A percentile compares a stretch with the other conserved stretches of the same genome.
Evolutionary conservation across 345 rosid species (phyloP).

Genomic region (Linum trigynum): DNA sequence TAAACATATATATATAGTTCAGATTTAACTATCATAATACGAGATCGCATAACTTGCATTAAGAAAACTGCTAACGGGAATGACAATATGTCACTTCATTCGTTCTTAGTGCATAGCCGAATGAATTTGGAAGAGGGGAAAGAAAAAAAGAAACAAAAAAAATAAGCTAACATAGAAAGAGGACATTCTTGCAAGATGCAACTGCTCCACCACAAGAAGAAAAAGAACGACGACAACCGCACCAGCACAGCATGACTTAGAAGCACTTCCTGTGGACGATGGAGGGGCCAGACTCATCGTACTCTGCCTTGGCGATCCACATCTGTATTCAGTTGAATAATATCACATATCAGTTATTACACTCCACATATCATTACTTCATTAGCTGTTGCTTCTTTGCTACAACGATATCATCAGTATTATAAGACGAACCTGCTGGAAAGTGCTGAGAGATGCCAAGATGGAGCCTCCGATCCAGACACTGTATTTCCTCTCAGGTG

Average conservation of each 20-base stretch:
- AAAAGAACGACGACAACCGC: background rate
- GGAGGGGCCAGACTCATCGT: slow-evolving; percentile 6
- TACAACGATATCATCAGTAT: background rate
- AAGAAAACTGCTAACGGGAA: background rate
- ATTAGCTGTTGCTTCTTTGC: background rate
- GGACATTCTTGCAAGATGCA: slow-evolving; percentile 5
- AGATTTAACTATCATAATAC: no score
- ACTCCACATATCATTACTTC: background rate
- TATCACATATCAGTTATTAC: background rate
- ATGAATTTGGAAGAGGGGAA: background rate
- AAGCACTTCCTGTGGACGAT: slow-evolving; percentile 8
- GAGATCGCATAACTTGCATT: background rate
- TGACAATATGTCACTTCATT: background rate
- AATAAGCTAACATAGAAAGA: background rate
- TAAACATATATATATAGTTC: no score
- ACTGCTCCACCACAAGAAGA: background rate
- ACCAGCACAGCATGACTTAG: background rate
- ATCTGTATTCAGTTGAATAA: background rate
- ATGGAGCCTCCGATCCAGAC: slow-evolving; percentile 8
- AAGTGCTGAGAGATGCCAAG: slow-evolving; percentile 5
- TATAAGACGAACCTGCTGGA: slow-evolving; percentile 1
- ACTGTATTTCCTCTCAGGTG: slow-evolving; percentile 7
- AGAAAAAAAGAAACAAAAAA: no score
- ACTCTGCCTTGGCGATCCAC: slow-evolving; percentile 7
- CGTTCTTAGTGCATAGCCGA: background rate